Evolutionary conservation across 192 early-diverging fungal species (phyloP).

Genomic region (Backusella macrospora): DNA sequence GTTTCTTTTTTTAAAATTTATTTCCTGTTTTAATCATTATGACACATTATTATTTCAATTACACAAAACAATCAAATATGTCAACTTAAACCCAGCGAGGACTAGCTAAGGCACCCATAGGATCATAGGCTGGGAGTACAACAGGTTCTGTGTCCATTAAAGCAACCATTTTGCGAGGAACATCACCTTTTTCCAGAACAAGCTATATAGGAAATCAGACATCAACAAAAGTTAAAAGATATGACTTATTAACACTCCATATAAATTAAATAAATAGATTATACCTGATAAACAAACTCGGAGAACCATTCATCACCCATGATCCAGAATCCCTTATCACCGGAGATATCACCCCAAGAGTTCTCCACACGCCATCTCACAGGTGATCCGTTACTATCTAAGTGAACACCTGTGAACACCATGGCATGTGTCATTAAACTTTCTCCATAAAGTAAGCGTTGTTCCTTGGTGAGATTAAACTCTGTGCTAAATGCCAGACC

Average conservation of each 20-base stretch:
- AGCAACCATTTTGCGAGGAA: conserved; percentile 62
- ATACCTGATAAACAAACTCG: conserved; percentile 73
- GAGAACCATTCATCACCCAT: conserved; percentile 81
- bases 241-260: background rate
- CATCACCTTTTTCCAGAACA: conserved; percentile 68
- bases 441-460: conserved; percentile 74
- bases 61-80: background rate
- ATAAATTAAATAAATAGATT: background rate
- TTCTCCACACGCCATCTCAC: conserved; percentile 81
- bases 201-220: conserved; percentile 45
- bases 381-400: conserved; percentile 62
- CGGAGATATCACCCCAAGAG: conserved; percentile 48
- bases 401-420: conserved; percentile 78
- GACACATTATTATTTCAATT: background rate
- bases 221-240: background rate
- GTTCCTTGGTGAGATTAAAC: conserved; percentile 64
- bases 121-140: conserved; percentile 78
- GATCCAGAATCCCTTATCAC: conserved; percentile 74
- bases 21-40: background rate
- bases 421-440: conserved; percentile 82
- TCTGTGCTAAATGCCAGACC: conserved; percentile 64
- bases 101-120: conserved; percentile 71
- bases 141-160: conserved; percentile 64
- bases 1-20: background rate
- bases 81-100: background rate